phyloP scores from a whole-genome alignment of 2,329 filamentous ascomycete genomes.

The Trichoderma sp. region DNA sequence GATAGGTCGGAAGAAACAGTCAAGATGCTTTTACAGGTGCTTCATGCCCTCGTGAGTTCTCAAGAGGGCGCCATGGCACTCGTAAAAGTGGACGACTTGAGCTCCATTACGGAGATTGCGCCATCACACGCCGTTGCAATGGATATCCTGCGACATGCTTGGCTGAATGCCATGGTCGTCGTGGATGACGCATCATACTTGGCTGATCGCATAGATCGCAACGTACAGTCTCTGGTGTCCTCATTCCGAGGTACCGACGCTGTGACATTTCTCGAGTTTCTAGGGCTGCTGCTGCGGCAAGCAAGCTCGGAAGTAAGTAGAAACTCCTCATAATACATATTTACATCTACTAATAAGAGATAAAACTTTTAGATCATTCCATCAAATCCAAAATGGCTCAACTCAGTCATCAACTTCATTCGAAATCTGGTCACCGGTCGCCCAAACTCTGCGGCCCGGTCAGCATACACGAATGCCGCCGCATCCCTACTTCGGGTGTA shows the following conservation, averaged over 20 bases:
- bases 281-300: constrained; percentile 51
- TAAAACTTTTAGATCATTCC: constrained; percentile 44
- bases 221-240: constrained; percentile 47
- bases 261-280: constrained; percentile 56
- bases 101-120: constrained; percentile 55
- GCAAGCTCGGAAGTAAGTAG: constrained; percentile 46
- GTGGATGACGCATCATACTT: constrained; percentile 33
- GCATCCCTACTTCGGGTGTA: constrained; percentile 57
- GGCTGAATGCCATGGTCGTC: constrained; percentile 47
- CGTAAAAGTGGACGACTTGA: constrained; percentile 49
- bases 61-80: constrained; percentile 50
- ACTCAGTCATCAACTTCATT: constrained; percentile 45
- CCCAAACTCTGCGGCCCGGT: constrained; percentile 53
- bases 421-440: constrained; percentile 52
- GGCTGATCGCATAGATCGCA: constrained; percentile 43
- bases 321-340: not conserved
- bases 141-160: constrained; percentile 55
- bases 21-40: constrained; percentile 52
- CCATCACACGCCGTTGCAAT: constrained; percentile 52
- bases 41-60: constrained; percentile 54
- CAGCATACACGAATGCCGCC: constrained; percentile 58
- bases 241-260: constrained; percentile 59
- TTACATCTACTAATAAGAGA: not conserved
- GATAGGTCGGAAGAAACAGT: constrained; percentile 52
- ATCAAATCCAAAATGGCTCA: constrained; percentile 53